Base-by-base conservation (phyloP, 306 rosid species). In the Sechiopsis laciniata region DNA sequence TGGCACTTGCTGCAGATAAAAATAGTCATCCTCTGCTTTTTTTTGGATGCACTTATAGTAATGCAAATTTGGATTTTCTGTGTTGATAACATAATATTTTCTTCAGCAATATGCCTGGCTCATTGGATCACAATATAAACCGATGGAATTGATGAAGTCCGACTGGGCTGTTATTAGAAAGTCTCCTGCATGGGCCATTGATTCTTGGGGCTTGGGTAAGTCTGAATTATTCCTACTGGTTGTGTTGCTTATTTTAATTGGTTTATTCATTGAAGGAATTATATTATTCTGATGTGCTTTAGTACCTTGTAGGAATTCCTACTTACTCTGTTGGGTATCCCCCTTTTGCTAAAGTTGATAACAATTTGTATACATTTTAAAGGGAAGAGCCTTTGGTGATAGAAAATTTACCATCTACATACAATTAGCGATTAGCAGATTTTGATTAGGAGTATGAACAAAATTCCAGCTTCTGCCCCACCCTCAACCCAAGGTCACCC, bases 201-300 rank as follows among this genome's bases (percentile, higher is more conserved):
- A 94, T 88, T 94, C 99, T 78, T 94, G 99, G 99, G 99, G 99
- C 55, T 83, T 94, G 89, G 99, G 99, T 95, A 86, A 76, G 90
- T 78, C 73, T 69, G 45, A 80, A 57, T 66, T 26, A 17, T 26
- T 71, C 63, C 75, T n/a, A 19, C 35, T 32, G 64, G 11, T 35
- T 54, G 20, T 32, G 53, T 29, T 56, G 46, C 59, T 69, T 22
- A 48, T 8, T 26, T 21, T 45, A 7, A 22, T 69, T 69, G 42
- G 58, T 50, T 69, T 69, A 22, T 50, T 69, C 22, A 21, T 7
- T 51, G 55, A 68, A 48, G 42, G 45, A 50, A 69, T 68, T 50
- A 15, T 16, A 6, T 50, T 22, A 69, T 69, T 42, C 58, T 69
- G 37, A 22, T 48, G 21, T 13, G 29, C 45, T 62, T 16, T 20